Percentiles rank a stretch among this genome's conserved stretches.
phyloP scores from a whole-genome alignment of 2,329 filamentous ascomycete species.

The Cordyceps cateniannulata region DNA sequence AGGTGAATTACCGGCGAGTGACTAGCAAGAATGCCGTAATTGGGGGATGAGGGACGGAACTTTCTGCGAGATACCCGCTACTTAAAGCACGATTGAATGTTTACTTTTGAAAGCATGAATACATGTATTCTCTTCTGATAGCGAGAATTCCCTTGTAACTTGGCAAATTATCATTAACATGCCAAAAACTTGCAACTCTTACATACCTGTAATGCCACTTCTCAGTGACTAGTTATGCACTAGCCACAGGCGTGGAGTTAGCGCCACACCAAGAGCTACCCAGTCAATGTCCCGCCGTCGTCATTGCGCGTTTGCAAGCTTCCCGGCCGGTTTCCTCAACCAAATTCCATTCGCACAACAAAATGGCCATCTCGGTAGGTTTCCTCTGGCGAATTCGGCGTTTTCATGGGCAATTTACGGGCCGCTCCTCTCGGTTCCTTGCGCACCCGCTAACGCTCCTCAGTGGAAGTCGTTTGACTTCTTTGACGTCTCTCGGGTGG shows the following conservation, averaged over 20 bases:
- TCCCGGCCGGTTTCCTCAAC: not conserved
- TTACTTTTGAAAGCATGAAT: not conserved
- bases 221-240: not conserved
- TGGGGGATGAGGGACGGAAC: not conserved
- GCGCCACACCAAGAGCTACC: conserved; percentile 11
- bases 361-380: conserved; percentile 22
- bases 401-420: not conserved
- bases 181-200: too few species aligned
- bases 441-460: not conserved
- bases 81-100: not conserved
- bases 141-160: not conserved
- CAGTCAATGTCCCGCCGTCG: conserved; percentile 7
- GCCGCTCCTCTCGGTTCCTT: too few species aligned
- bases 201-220: too few species aligned
- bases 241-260: not conserved
- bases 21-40: not conserved
- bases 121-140: not conserved
- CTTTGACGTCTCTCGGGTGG: conserved; percentile 88
- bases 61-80: conserved; percentile 10
- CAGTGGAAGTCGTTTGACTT: conserved; percentile 99
- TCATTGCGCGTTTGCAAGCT: conserved; percentile 4
- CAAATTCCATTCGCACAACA: conserved; percentile 12
- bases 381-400: not conserved
- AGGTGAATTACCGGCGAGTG: not conserved
- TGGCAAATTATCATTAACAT: too few species aligned